Conservation (phyloP, 345 rosid genomes). For the Lumnitzera littorea region DNA sequence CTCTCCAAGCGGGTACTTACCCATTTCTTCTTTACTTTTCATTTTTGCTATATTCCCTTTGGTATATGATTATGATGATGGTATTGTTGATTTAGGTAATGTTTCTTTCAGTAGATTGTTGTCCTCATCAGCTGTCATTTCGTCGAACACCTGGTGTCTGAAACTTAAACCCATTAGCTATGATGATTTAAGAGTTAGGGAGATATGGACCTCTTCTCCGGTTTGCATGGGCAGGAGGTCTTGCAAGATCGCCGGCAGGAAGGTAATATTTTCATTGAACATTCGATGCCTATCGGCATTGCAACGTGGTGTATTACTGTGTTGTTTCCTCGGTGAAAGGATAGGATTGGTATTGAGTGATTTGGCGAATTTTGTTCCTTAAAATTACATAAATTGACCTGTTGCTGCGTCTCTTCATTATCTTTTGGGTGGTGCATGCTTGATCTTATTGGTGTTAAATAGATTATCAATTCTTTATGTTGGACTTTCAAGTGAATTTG, state of each 20-base stretch:
- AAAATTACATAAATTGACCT: too few species aligned
- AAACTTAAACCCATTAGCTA: slow-evolving; percentile 7
- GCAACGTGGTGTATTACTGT: background rate
- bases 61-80: background rate
- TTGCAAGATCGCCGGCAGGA: slow-evolving; percentile 80
- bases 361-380: too few species aligned
- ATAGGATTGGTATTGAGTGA: background rate
- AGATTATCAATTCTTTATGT: too few species aligned
- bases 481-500: too few species aligned
- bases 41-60: background rate
- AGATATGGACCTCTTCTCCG: slow-evolving; percentile 56
- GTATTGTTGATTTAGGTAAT: slow-evolving; percentile 13
- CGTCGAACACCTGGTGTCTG: slow-evolving; percentile 19
- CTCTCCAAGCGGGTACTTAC: slow-evolving; percentile 2
- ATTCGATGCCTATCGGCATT: background rate
- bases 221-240: slow-evolving; percentile 91
- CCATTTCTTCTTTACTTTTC: background rate
- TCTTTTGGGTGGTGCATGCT: too few species aligned
- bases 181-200: slow-evolving; percentile 24
- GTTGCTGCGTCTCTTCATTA: too few species aligned
- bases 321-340: too few species aligned
- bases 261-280: slow-evolving; percentile 30
- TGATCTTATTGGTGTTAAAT: too few species aligned
- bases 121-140: slow-evolving; percentile 33
- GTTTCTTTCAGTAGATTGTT: slow-evolving; percentile 17